Evolutionary conservation across 345 rosid genomes (phyloP).

Genomic region (Murraya koenigii): DNA sequence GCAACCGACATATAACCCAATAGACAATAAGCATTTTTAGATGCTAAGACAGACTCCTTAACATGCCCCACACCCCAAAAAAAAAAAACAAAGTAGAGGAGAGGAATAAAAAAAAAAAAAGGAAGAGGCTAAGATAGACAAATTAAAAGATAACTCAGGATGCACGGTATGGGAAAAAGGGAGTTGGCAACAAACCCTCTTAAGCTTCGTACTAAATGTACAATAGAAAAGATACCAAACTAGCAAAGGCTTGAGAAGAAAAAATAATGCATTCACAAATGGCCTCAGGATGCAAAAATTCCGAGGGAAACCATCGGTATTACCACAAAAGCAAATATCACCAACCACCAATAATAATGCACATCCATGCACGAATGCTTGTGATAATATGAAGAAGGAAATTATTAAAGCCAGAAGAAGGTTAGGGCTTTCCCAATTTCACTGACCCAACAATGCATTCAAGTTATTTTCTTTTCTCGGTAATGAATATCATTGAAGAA

Average conservation of each 20-base stretch:
- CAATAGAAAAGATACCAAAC: neutral
- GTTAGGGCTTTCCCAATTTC: neutral
- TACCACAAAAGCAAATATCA: conserved; percentile 4
- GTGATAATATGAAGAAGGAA: neutral
- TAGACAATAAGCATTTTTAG: neutral
- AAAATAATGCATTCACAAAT: neutral
- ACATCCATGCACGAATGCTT: neutral
- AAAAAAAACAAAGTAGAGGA: no score
- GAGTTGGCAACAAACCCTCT: neutral
- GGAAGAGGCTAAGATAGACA: neutral
- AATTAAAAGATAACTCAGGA: conserved; percentile 8
- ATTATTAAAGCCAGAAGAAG: neutral
- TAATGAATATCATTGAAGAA: neutral
- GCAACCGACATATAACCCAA: conserved; percentile 24
- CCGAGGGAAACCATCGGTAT: neutral
- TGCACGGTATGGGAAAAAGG: conserved; percentile 2
- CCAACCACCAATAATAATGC: neutral
- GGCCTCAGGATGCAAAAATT: neutral
- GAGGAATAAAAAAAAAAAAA: no score
- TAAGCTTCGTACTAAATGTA: neutral
- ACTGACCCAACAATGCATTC: neutral
- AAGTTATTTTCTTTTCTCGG: neutral
- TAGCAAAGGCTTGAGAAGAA: neutral
- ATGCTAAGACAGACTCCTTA: neutral
- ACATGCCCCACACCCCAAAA: no score